A percentile compares a stretch with the other conserved stretches of the same genome.
These are phyloP conservation scores for Fusarium albidum DNA, from an alignment of 2,329 filamentous ascomycete genomes.

Conservation along the genomic window DNA sequence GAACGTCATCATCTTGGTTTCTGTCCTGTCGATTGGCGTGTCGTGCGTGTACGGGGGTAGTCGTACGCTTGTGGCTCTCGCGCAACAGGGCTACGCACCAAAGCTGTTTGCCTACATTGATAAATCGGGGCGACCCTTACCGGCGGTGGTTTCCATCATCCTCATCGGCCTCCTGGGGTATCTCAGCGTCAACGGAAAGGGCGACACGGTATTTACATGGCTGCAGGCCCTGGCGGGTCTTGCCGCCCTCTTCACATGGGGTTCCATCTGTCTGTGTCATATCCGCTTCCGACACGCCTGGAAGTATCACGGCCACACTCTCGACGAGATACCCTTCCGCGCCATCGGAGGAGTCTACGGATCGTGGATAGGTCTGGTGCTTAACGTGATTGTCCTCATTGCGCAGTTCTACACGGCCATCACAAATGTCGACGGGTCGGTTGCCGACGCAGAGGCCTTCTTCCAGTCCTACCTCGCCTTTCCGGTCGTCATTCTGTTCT, in stretches of 20 bases:
- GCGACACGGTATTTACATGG: constrained; percentile 68
- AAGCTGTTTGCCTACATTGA: constrained; percentile 66
- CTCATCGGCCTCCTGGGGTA: constrained; percentile 61
- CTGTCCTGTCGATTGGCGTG: constrained; percentile 66
- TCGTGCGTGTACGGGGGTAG: constrained; percentile 67
- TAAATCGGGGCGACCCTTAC: constrained; percentile 62
- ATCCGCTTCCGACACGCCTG: constrained; percentile 75
- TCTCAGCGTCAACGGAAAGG: constrained; percentile 53
- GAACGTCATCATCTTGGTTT: constrained; percentile 67
- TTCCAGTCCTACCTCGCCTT: constrained; percentile 63
- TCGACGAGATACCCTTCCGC: constrained; percentile 73
- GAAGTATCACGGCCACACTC: constrained; percentile 66
- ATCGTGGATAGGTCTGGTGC: constrained; percentile 68
- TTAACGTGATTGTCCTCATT: constrained; percentile 64
- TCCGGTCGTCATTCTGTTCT: constrained; percentile 63
- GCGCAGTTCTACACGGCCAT: constrained; percentile 63
- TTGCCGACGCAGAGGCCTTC: constrained; percentile 51
- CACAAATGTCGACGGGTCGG: constrained; percentile 43
- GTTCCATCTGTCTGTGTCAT: constrained; percentile 72
- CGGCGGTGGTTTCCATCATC: constrained; percentile 57
- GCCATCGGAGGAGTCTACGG: constrained; percentile 69
- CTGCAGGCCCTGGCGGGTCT: constrained; percentile 71
- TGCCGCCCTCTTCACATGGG: constrained; percentile 73
- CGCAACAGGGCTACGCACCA: constrained; percentile 67
- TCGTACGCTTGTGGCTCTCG: constrained; percentile 65